Conservation (phyloP, 2,329 filamentous ascomycete genomes). For the Aspergillus eucalypticola region DNA sequence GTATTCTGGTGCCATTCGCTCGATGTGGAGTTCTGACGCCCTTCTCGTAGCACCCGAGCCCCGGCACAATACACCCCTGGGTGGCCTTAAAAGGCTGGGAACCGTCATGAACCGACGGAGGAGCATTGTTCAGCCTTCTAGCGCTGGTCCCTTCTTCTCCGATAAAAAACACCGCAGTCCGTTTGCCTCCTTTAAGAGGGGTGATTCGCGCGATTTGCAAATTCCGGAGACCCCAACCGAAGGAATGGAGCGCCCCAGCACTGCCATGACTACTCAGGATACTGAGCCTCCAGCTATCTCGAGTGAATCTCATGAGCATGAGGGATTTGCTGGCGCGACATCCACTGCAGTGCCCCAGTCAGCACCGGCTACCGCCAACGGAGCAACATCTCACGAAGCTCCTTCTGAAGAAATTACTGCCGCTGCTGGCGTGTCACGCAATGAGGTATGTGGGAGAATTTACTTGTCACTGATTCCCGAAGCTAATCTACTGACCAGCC, state of each 20-base stretch:
- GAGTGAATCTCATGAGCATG: constrained; percentile 30
- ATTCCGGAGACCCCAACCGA: constrained; percentile 37
- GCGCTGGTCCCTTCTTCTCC: constrained; percentile 27
- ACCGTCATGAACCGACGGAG: constrained; percentile 52
- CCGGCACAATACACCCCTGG: constrained; percentile 44
- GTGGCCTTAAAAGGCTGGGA: constrained; percentile 48
- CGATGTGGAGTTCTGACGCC: constrained; percentile 8
- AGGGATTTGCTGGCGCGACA: constrained; percentile 21
- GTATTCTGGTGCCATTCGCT: not conserved
- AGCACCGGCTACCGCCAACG: constrained; percentile 30
- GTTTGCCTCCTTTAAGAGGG: constrained; percentile 45
- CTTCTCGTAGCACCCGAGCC: constrained; percentile 36
- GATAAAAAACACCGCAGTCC: constrained; percentile 47
- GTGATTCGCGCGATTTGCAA: constrained; percentile 42
- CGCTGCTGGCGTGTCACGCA: constrained; percentile 26
- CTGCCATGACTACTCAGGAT: constrained; percentile 30
- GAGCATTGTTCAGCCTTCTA: constrained; percentile 42
- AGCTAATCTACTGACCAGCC: constrained; percentile 23
- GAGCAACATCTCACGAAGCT: constrained; percentile 21
- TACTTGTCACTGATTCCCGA: no score
- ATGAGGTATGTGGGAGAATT: constrained; percentile 21
- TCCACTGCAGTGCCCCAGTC: constrained; percentile 25
- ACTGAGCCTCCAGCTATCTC: constrained; percentile 26
- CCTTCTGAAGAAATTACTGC: constrained; percentile 20
- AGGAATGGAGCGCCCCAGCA: constrained; percentile 34